Evolutionary conservation across 2,329 filamentous ascomycete species (phyloP).

Genomic region (Thermothelomyces thermophilus): DNA sequence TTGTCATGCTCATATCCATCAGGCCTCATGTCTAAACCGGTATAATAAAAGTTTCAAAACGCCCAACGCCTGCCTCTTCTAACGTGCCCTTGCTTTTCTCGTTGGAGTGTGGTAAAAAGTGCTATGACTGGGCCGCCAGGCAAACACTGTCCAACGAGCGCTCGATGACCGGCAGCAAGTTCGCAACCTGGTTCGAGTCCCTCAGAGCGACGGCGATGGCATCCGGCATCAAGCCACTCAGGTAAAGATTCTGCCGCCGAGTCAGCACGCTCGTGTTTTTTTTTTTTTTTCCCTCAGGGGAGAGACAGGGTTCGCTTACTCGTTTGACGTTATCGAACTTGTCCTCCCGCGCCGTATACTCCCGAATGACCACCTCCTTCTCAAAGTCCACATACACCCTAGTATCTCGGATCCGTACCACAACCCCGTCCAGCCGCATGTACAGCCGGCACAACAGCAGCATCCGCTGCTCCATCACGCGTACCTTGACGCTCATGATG

Average conservation of each 20-base stretch:
- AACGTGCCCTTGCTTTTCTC: background rate
- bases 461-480: constrained; percentile 86
- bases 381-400: constrained; percentile 87
- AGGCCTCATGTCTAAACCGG: background rate
- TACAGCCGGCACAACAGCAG: constrained; percentile 82
- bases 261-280: constrained; percentile 11
- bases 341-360: constrained; percentile 86
- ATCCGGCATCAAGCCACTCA: constrained; percentile 52
- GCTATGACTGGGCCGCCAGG: constrained; percentile 13
- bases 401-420: constrained; percentile 83
- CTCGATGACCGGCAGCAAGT: constrained; percentile 64
- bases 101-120: background rate
- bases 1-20: background rate
- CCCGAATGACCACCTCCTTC: constrained; percentile 69
- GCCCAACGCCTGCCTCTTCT: background rate
- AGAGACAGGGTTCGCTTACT: constrained; percentile 44
- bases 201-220: constrained; percentile 70
- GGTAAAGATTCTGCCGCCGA: constrained; percentile 38
- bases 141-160: constrained; percentile 50
- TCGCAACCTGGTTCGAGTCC: constrained; percentile 69
- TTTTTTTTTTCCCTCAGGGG: background rate
- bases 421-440: constrained; percentile 84
- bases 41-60: background rate
- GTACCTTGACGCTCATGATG: constrained; percentile 79
- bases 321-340: constrained; percentile 68